Base-by-base conservation (phyloP, 345 rosid genomes). In the Hibiscus syriacus region DNA sequence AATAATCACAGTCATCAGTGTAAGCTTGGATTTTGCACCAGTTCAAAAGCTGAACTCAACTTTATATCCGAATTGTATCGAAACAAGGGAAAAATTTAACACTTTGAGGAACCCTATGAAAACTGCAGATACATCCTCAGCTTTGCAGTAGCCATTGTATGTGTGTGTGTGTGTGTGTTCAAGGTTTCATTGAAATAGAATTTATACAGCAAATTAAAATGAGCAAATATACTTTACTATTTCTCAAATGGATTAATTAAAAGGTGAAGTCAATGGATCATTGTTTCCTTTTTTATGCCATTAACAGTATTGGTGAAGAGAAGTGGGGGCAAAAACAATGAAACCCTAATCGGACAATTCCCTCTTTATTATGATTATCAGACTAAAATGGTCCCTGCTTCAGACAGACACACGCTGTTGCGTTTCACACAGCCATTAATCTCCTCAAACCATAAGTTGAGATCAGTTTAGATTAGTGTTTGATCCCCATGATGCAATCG, bases 311-410 rank as follows among this genome's bases (percentile, higher is more conserved):
- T 26, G n/a, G n/a, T n/a, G 59, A 7, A 26, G 30, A 55, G 20
- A n/a, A 2, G 6, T 14, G 32, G 17, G 61, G 39, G 10, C 3
- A 29, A 25, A 56, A 16, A 30, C 13, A 57, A 16, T 11, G 41
- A n/a, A 29, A 30, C 62, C 41, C 38, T 36, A 60, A 60, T 43
- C 13, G 48, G 48, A 20, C 66, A 61, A 4, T 38, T 10, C 17
- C 25, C 41, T n/a, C n/a, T 9, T 38, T 38, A 38, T 9, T 23
- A 61, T 49, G 41, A 64, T 38, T 73, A 58, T 14, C 5, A 70
- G 55, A 69, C 55, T 41, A 67, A 59, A 68, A 22, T 77, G 78
- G 74, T 80, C 74, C 80, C 66, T 20, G 43, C 57, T 22, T 43
- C 58, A 70, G 73, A 66, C 75, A 69, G 39, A 32, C 55, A 38